Evolutionary conservation across 371 early-diverging fungal genomes (phyloP), one percentile per base, ranked within the genome.

Genomic region (Rhizopus sp.): DNA sequence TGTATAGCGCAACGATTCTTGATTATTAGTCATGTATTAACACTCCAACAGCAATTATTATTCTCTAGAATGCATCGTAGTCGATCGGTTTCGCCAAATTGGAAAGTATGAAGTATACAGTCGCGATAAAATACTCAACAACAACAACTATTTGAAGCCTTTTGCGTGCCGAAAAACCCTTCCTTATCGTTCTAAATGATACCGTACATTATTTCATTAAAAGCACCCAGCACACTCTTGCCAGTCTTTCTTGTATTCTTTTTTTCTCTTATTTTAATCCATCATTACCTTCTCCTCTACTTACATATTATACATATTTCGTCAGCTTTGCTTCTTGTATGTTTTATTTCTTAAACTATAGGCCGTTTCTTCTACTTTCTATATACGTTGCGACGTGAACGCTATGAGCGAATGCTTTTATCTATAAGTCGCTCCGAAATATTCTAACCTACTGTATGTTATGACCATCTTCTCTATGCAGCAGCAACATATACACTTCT

Each of bases 141-240:
- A 42, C 41, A 40, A 57, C 42, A 57, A 32, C 49, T 57, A 49
- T 41, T 57, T 57, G 40, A 55, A 57, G 32, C 45, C 45, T 54
- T 54, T 54, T 54, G 54, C 45, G 54, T 45, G 57, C 49, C 50
- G 50, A n/a, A 49, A 57, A 57, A 49, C 41, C 57, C 49, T 49
- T 49, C 41, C 57, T 49, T 49, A 40, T 49, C 49, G 57, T 41
- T 57, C 49, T 49, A 57, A 49, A 57, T 57, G 41, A 49, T 57
- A 57, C 50, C 40, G 31, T 31, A 55, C 23, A 23, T 23, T 23
- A 23, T 23, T 23, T 23, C 2, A 23, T 23, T 23, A 23, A 23
- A 23, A 23, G 23, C 23, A 38, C 40, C 35, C 51, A 51, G 51
- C 51, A 51, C 51, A 51, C 51, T 51, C 39, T 51, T 51, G 51